These are phyloP conservation scores for Globisporangium apiculatum DNA, from an alignment of 352 stramenopile genomes.

Conservation along the genomic window DNA sequence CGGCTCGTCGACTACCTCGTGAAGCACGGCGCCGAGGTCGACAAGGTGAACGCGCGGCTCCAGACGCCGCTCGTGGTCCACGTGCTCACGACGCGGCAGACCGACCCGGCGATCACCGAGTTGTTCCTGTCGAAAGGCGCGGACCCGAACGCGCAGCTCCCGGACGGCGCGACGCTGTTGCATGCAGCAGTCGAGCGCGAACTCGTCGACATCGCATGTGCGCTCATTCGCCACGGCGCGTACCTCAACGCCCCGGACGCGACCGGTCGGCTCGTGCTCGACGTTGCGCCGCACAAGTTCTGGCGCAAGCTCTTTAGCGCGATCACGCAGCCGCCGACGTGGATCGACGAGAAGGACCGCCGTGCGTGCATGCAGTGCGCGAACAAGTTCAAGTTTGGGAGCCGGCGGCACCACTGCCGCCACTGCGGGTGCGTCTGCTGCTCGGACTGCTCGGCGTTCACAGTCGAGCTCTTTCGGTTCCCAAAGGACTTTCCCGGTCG, in stretches of 20 bases:
- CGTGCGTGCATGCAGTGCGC: constrained; percentile 65
- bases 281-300: constrained; percentile 74
- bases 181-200: constrained; percentile 80
- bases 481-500: constrained; percentile 80
- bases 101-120: constrained; percentile 70
- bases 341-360: constrained; percentile 76
- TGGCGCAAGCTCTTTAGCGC: constrained; percentile 78
- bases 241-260: constrained; percentile 68
- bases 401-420: constrained; percentile 73
- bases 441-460: constrained; percentile 72
- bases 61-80: constrained; percentile 77
- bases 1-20: constrained; percentile 80
- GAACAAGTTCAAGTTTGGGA: constrained; percentile 74
- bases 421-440: constrained; percentile 84
- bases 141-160: constrained; percentile 63
- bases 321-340: constrained; percentile 65
- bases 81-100: constrained; percentile 83
- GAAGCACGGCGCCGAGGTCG: constrained; percentile 72
- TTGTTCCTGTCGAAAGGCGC: constrained; percentile 58
- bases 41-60: constrained; percentile 79
- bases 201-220: constrained; percentile 72
- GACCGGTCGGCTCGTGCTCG: constrained; percentile 66
- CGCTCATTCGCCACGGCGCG: constrained; percentile 60
- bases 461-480: constrained; percentile 75
- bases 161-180: constrained; percentile 76